Conservation (phyloP, 1,284 basidiomycete genomes). For the Prillingera fragicola region DNA sequence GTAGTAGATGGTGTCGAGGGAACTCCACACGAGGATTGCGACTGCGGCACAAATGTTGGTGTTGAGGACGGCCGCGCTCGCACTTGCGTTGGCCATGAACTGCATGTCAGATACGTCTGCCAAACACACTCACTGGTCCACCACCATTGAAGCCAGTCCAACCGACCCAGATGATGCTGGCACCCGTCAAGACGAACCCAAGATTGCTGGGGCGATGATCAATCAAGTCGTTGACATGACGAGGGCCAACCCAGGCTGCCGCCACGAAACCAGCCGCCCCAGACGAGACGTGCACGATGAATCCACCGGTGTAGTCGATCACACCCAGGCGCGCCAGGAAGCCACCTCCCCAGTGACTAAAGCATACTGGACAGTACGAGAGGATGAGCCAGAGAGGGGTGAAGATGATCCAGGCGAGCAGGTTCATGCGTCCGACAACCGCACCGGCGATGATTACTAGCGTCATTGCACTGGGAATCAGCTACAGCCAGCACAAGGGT, state of each 20-base stretch:
- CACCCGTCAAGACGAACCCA: conserved; percentile 18
- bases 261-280: conserved; percentile 20
- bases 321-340: conserved; percentile 19
- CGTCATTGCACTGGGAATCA: conserved; percentile 19
- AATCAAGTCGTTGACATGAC: conserved; percentile 11
- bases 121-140: not conserved
- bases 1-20: conserved; percentile 18
- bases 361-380: conserved; percentile 15
- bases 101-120: not conserved
- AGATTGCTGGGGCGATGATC: conserved; percentile 19
- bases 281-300: conserved; percentile 18
- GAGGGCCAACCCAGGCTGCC: conserved; percentile 15
- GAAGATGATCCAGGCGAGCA: conserved; percentile 20
- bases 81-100: conserved; percentile 17
- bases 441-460: conserved; percentile 21
- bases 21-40: conserved; percentile 12
- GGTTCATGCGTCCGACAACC: conserved; percentile 22
- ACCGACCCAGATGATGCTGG: conserved; percentile 16
- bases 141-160: conserved; percentile 20
- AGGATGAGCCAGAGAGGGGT: conserved; percentile 21
- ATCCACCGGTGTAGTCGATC: conserved; percentile 23
- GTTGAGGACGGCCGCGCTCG: conserved; percentile 23
- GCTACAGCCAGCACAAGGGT: too few species aligned
- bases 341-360: conserved; percentile 21
- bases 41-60: conserved; percentile 21